Conservation (phyloP, 1,284 basidiomycete species). For the Cutaneotrichosporon sp. region DNA sequence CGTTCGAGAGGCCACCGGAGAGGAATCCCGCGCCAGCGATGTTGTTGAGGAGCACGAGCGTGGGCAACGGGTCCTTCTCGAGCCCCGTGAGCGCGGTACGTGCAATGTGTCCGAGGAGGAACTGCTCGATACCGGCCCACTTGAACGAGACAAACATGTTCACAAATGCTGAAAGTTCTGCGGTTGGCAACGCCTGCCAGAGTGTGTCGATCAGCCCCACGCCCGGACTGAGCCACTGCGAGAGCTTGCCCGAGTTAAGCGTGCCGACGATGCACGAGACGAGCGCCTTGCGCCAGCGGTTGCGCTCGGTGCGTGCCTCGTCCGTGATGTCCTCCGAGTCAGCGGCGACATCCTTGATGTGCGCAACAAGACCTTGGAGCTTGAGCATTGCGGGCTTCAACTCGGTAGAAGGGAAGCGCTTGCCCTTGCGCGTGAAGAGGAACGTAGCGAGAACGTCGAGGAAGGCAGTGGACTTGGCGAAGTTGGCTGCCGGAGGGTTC, state of each 20-base stretch:
- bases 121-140: slow-evolving; percentile 53
- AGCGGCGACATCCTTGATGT: slow-evolving; percentile 14
- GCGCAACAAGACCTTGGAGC: slow-evolving; percentile 29
- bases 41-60: slow-evolving; percentile 48
- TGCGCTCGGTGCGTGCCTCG: slow-evolving; percentile 8
- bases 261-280: slow-evolving; percentile 37
- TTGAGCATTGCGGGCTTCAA: slow-evolving; percentile 46
- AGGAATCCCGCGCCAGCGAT: slow-evolving; percentile 47
- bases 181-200: slow-evolving; percentile 38
- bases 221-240: slow-evolving; percentile 53
- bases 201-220: slow-evolving; percentile 48
- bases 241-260: slow-evolving; percentile 48
- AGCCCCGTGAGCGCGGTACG: slow-evolving; percentile 37
- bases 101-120: slow-evolving; percentile 41
- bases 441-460: slow-evolving; percentile 53
- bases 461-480: slow-evolving; percentile 24
- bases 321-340: slow-evolving; percentile 9
- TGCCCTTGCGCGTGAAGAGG: slow-evolving; percentile 52
- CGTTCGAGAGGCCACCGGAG: slow-evolving; percentile 46
- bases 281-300: slow-evolving; percentile 34
- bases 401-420: slow-evolving; percentile 58
- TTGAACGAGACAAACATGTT: slow-evolving; percentile 45
- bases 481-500: slow-evolving; percentile 7
- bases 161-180: slow-evolving; percentile 45
- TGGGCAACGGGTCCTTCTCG: slow-evolving; percentile 37